Base-by-base conservation (phyloP, 2,329 filamentous ascomycete species). In the Arthrobotrys megalospora region DNA sequence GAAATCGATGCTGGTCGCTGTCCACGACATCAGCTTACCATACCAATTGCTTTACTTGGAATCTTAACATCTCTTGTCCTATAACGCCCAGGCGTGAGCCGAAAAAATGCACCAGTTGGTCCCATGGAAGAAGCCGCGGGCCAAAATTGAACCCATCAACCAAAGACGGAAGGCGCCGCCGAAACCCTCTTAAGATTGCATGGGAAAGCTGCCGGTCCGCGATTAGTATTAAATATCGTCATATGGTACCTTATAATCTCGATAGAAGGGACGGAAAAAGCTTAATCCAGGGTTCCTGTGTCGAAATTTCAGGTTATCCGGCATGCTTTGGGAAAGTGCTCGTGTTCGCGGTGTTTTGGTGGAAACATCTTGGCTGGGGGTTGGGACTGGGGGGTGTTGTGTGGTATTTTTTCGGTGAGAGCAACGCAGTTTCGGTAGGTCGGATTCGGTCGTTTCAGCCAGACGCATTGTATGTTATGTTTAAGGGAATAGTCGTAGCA, bases 241-340 rank as follows among this genome's bases (percentile, higher is more conserved):
- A 50, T 52, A 14, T 43, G 19, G 34, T 32, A 34, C 19, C 28
- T 28, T 28, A 28, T 28, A 28, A 28, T 28, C 24, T 28, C 24
- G 24, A 28, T 28, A 28, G 24, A 28, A 5, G 24, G 24, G 5
- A 28, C 24, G 5, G 24, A 10, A 65, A 65, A 66, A 34, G 48
- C 21, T 47, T 47, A 24, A 19, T 5, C 36, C 41, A 2, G 10
- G 8, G 16, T 24, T 43, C 50, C 48, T 14, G 16, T 60, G 24
- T 60, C 53, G 48, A 72, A 28, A 72, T 72, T 55, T 72, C 68
- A 58, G 58, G 34, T 62, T 45, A 38, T 53, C 21, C 21, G 48
- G n/a, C 58, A 63, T 62, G 53, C 14, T 65, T 72, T 65, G 58
- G 68, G 68, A 38, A 72, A 65, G 68, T 72, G 45, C 14, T 65